Evolutionary conservation across 495 filamentous ascomycete genomes (phyloP), one percentile per base, ranked within the genome.

Genomic region (Aspergillus conjunctus): DNA sequence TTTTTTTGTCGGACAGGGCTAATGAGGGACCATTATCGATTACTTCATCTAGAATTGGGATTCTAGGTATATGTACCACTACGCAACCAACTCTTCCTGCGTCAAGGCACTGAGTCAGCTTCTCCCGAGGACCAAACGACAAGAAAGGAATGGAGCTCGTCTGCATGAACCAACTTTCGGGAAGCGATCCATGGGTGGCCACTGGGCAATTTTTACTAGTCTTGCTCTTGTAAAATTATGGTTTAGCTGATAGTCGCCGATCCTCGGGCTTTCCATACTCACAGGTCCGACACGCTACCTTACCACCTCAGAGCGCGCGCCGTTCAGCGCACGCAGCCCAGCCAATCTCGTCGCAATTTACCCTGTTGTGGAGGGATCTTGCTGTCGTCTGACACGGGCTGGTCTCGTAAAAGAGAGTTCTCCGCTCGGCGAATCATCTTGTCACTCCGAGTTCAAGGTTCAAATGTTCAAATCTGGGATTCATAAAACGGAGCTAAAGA

Each of bases 141-240:
- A 39, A 41, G 37, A 41, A 41, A 41, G 4, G 37, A 41, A 41
- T 41, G 44, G 8, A 10, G 17, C 1, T 15, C 7, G 39, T 15
- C 17, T 43, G 44, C 44, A 48, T 48, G 44, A 48, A 49, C 44
- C 48, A 50, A 59, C 18, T 50, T 51, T 51, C 17, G 56, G 48
- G 45, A 18, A 30, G 57, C 57, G 21, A 59, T 53, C 57, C 48
- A 59, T 33, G 57, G 48, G 33, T 26, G 26, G 26, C 26, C 26
- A 26, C 26, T 26, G 26, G 26, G 5, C 26, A 26, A 5, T 26
- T 26, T 26, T 26, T 2, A 26, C 26, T 26, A 5, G 26, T 5
- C 26, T 5, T 2, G 2, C 26, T 26, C 26, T n/a, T 26, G 26
- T 26, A 26, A 26, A 26, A 26, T 26, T 26, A 26, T 26, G 26